phyloP scores from a whole-genome alignment of 139 green algal species.

The Volvox africanus region DNA sequence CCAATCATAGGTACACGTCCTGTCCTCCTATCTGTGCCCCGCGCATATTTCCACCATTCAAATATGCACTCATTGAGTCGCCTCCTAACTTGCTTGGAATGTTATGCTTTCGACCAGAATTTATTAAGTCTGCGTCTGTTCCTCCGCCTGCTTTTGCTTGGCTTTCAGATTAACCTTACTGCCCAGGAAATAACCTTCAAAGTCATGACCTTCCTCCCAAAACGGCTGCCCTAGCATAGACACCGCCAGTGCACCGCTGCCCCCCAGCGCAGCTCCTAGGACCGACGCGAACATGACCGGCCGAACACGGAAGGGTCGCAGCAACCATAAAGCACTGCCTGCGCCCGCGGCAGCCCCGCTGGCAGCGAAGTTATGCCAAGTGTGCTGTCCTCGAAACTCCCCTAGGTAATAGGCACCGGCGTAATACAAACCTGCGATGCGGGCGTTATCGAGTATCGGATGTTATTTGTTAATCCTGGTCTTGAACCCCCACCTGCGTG shows the following conservation, averaged over 20 bases:
- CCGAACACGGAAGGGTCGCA: slow-evolving; percentile 44
- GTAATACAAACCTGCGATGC: slow-evolving; percentile 43
- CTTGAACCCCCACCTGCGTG: too few relatives aligned
- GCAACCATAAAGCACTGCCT: slow-evolving; percentile 36
- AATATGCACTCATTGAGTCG: too few relatives aligned
- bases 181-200: slow-evolving; percentile 60
- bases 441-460: not conserved
- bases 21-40: not conserved
- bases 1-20: not conserved
- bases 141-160: slow-evolving; percentile 10
- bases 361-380: slow-evolving; percentile 56
- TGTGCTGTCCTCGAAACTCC: slow-evolving; percentile 47
- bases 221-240: slow-evolving; percentile 41
- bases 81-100: too few relatives aligned
- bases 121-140: too few relatives aligned
- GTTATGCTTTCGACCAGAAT: too few relatives aligned
- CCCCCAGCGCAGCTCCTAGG: slow-evolving; percentile 46
- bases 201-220: slow-evolving; percentile 60
- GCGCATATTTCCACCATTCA: too few relatives aligned
- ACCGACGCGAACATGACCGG: slow-evolving; percentile 47
- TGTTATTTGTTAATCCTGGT: too few relatives aligned
- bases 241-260: not conserved
- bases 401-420: slow-evolving; percentile 61
- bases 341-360: slow-evolving; percentile 46
- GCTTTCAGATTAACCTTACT: slow-evolving; percentile 27